A percentile compares a stretch with the other conserved stretches of the same genome.
Evolutionary conservation across 164 flowering plant species (phyloP).

Genomic region (Nelumbo lutea): DNA sequence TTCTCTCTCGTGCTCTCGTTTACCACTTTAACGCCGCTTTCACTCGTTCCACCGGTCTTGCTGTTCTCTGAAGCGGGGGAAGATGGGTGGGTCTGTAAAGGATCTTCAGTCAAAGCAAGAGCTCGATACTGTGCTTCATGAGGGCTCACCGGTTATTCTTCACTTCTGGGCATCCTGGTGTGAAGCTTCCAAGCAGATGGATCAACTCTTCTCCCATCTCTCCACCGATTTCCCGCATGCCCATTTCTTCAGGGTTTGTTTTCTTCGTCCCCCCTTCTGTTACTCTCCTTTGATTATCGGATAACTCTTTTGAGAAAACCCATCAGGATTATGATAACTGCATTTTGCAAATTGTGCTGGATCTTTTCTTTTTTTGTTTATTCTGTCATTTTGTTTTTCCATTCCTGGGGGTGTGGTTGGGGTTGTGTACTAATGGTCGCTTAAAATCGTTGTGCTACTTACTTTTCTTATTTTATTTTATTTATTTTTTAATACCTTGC

Average conservation of each 20-base stretch:
- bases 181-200: constrained; percentile 97
- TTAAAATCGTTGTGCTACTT: no score
- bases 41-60: no score
- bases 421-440: no score
- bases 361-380: no score
- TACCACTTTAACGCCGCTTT: no score
- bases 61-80: neutral
- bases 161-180: constrained; percentile 99
- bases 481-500: no score
- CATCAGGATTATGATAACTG: neutral
- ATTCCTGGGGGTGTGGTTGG: no score
- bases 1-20: no score
- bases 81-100: constrained; percentile 72
- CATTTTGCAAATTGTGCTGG: no score
- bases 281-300: neutral
- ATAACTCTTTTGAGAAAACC: neutral
- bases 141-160: constrained; percentile 49
- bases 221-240: constrained; percentile 84
- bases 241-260: constrained; percentile 65
- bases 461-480: no score
- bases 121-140: constrained; percentile 32
- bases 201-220: constrained; percentile 84
- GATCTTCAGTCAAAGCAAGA: constrained; percentile 71
- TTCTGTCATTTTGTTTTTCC: no score
- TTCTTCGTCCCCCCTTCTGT: neutral